Conservation (phyloP, 768 basidiomycete species). For the Coprinopsis sp. region DNA sequence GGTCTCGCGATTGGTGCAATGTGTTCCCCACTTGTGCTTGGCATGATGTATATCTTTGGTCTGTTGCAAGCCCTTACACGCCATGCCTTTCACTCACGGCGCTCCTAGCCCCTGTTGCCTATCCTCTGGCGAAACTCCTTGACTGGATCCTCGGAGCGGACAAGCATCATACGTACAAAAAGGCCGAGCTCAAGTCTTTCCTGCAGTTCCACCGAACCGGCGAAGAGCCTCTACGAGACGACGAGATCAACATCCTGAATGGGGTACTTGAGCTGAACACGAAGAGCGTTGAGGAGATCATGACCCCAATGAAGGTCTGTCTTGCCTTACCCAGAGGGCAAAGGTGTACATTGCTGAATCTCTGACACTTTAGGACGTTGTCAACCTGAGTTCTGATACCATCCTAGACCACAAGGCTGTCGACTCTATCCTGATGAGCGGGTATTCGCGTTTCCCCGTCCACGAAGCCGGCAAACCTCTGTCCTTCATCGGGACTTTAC, state of each 20-base stretch:
- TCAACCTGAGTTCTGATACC: conserved; percentile 73
- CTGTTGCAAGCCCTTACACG: conserved; percentile 35
- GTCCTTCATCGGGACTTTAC: conserved; percentile 75
- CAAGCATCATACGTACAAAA: conserved; percentile 75
- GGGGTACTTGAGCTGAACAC: conserved; percentile 75
- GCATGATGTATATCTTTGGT: conserved; percentile 64
- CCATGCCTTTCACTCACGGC: conserved; percentile 18
- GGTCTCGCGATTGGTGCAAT: conserved; percentile 77
- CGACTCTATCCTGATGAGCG: conserved; percentile 70
- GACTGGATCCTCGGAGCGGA: conserved; percentile 75
- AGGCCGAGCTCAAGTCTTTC: conserved; percentile 75
- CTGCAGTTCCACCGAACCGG: conserved; percentile 75
- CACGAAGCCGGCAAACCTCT: conserved; percentile 65
- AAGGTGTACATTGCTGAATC: too few relatives aligned
- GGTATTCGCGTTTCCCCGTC: conserved; percentile 90
- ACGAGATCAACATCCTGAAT: conserved; percentile 78
- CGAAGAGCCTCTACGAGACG: conserved; percentile 73
- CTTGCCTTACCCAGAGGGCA: conserved; percentile 20
- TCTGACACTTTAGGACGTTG: conserved; percentile 86
- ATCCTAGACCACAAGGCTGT: conserved; percentile 76
- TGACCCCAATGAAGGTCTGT: conserved; percentile 74
- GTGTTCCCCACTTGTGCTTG: conserved; percentile 71
- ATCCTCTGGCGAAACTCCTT: conserved; percentile 75
- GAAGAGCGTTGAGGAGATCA: conserved; percentile 72
- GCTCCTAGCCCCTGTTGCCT: conserved; percentile 81